Evolutionary conservation across 129 eudicot genomes (phyloP).

Genomic region (Pittosporum tobira): DNA sequence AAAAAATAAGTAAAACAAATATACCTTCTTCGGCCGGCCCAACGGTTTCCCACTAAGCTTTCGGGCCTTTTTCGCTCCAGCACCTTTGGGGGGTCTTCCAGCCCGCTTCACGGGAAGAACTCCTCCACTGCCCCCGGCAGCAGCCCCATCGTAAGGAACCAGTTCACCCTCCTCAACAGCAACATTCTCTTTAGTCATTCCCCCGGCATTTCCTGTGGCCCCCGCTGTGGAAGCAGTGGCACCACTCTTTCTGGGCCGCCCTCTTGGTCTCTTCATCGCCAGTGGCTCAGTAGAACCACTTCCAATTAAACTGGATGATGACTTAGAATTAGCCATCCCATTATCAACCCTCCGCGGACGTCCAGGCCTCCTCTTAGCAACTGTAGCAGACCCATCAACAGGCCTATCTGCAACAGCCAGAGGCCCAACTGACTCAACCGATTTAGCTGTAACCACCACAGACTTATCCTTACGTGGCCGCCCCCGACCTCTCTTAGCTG

Average conservation of each 20-base stretch:
- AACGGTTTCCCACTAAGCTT: constrained; percentile 43
- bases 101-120: constrained; percentile 33
- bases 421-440: constrained; percentile 28
- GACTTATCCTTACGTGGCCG: not conserved
- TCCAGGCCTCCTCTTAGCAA: not conserved
- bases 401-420: too few relatives aligned
- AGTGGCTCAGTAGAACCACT: too few relatives aligned
- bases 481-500: constrained; percentile 1
- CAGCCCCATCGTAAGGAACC: too few relatives aligned
- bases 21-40: constrained; percentile 79
- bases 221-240: constrained; percentile 2
- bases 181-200: constrained; percentile 43
- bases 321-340: too few relatives aligned
- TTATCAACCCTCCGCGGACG: not conserved
- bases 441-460: not conserved
- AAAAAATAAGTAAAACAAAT: too few relatives aligned
- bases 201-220: constrained; percentile 30
- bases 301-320: too few relatives aligned
- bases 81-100: constrained; percentile 44
- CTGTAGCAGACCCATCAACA: too few relatives aligned
- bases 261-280: constrained; percentile 47
- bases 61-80: constrained; percentile 19
- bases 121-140: too few relatives aligned
- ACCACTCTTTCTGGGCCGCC: constrained; percentile 52
- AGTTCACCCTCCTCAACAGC: constrained; percentile 11